These are phyloP conservation scores for Parastagonospora avenae DNA, from an alignment of 2,329 filamentous ascomycete species.

Conservation along the genomic window DNA sequence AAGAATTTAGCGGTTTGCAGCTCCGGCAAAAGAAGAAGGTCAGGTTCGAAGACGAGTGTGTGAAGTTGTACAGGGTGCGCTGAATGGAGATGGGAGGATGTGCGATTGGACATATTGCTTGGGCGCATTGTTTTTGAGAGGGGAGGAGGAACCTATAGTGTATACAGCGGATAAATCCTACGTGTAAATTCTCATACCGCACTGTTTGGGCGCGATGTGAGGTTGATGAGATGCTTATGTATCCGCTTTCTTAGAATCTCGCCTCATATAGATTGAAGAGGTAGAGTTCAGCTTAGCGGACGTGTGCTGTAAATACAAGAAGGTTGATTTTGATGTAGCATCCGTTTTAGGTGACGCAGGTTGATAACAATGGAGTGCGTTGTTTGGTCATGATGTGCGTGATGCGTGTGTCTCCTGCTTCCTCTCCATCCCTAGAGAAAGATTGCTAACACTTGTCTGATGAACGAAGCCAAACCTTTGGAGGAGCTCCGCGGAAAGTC, in stretches of 20 bases:
- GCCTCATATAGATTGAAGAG: neutral
- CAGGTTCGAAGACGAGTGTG: neutral
- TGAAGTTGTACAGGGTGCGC: slow-evolving; percentile 2
- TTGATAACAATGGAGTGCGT: slow-evolving; percentile 11
- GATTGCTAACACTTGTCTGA: neutral
- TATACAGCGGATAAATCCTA: slow-evolving; percentile 3
- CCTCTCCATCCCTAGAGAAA: neutral
- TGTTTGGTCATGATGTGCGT: slow-evolving; percentile 32
- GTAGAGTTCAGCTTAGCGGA: neutral
- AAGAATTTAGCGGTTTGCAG: neutral
- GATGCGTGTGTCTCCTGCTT: slow-evolving; percentile 12
- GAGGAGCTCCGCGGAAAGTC: too few relatives aligned
- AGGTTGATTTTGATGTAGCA: slow-evolving; percentile 17
- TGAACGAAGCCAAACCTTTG: neutral
- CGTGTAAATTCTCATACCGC: neutral
- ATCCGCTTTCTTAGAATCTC: slow-evolving; percentile 6
- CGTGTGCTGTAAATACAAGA: neutral
- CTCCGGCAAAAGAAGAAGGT: neutral
- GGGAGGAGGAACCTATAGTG: neutral
- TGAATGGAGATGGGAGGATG: neutral
- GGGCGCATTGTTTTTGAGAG: neutral
- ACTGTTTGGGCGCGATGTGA: neutral
- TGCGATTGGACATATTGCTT: neutral
- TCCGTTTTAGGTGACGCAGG: slow-evolving; percentile 33
- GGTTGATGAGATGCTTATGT: neutral